Conservation (phyloP, 1,139 yeast genomes). For the Nakaseomyces glabratus region DNA sequence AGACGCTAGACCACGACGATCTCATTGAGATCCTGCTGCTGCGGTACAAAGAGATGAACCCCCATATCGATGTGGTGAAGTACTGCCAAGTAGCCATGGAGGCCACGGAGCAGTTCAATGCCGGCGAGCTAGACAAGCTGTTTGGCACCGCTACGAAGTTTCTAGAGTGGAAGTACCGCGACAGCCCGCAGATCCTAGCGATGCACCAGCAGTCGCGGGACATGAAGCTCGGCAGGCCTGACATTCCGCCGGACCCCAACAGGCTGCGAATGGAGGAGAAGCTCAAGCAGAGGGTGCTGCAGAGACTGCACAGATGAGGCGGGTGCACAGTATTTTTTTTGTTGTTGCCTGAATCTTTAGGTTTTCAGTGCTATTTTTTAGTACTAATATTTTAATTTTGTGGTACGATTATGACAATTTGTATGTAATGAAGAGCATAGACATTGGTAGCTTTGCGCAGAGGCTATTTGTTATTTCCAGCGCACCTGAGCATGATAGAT, state of each 20-base stretch:
- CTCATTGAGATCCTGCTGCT: constrained; percentile 43
- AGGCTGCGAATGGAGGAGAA: constrained; percentile 20
- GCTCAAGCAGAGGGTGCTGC: constrained; percentile 14
- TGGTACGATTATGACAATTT: too few species aligned
- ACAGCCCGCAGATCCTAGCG: constrained; percentile 6
- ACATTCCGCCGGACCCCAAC: constrained; percentile 16
- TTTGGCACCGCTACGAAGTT: constrained; percentile 13
- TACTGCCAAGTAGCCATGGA: constrained; percentile 22
- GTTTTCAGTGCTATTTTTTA: too few species aligned
- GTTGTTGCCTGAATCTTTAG: too few species aligned
- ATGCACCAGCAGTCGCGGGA: constrained; percentile 4
- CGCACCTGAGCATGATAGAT: too few species aligned
- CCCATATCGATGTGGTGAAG: constrained; percentile 12
- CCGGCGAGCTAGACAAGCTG: constrained; percentile 16
- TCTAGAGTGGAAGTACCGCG: constrained; percentile 14
- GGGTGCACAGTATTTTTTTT: too few species aligned
- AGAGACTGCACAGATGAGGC: not conserved
- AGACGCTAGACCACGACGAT: constrained; percentile 38
- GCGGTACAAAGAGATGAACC: constrained; percentile 43
- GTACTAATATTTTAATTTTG: too few species aligned
- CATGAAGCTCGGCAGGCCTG: not conserved
- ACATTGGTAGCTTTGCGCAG: too few species aligned
- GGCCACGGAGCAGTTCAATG: constrained; percentile 21
- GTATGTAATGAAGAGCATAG: too few species aligned
- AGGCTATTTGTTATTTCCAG: too few species aligned